A percentile compares a stretch with the other conserved stretches of the same genome.
phyloP scores from a whole-genome alignment of 768 basidiomycete genomes.

The Cyathus striatus region DNA sequence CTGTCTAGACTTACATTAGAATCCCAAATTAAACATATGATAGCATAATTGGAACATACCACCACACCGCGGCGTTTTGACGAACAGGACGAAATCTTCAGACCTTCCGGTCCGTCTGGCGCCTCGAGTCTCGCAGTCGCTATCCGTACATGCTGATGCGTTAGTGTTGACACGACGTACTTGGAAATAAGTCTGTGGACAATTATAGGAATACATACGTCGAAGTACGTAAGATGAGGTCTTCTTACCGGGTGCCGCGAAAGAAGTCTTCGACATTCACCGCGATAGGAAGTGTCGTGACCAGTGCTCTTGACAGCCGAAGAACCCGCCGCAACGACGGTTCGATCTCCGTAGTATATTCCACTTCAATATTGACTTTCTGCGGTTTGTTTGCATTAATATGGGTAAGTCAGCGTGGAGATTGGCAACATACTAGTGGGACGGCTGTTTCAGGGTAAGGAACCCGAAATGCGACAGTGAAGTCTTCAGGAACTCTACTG shows the following conservation, averaged over 20 bases:
- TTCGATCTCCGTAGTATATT: slow-evolving; percentile 60
- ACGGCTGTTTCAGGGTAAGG: slow-evolving; percentile 67
- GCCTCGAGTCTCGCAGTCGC: slow-evolving; percentile 50
- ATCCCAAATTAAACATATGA: not conserved
- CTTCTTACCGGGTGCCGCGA: slow-evolving; percentile 67
- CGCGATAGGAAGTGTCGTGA: slow-evolving; percentile 74
- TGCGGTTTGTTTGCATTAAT: too few relatives aligned
- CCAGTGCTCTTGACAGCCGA: slow-evolving; percentile 48
- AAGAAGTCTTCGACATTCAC: slow-evolving; percentile 98
- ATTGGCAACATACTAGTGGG: too few relatives aligned
- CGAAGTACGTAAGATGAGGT: not conserved
- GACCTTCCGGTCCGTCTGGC: slow-evolving; percentile 36
- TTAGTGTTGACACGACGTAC: slow-evolving; percentile 84
- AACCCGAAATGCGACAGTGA: slow-evolving; percentile 42
- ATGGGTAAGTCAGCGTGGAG: too few relatives aligned
- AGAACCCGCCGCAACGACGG: slow-evolving; percentile 50
- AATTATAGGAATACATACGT: not conserved
- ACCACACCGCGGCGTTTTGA: slow-evolving; percentile 40
- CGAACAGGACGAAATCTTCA: slow-evolving; percentile 48
- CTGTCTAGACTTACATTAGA: slow-evolving; percentile 44
- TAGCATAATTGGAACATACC: slow-evolving; percentile 31
- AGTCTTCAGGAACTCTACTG: slow-evolving; percentile 40
- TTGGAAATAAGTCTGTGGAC: slow-evolving; percentile 74
- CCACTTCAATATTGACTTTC: slow-evolving; percentile 66
- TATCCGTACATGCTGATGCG: slow-evolving; percentile 75